Percentiles rank a stretch among this genome's conserved stretches.
phyloP scores from a whole-genome alignment of 2,329 filamentous ascomycete genomes.

The Trichoderma koningii region DNA sequence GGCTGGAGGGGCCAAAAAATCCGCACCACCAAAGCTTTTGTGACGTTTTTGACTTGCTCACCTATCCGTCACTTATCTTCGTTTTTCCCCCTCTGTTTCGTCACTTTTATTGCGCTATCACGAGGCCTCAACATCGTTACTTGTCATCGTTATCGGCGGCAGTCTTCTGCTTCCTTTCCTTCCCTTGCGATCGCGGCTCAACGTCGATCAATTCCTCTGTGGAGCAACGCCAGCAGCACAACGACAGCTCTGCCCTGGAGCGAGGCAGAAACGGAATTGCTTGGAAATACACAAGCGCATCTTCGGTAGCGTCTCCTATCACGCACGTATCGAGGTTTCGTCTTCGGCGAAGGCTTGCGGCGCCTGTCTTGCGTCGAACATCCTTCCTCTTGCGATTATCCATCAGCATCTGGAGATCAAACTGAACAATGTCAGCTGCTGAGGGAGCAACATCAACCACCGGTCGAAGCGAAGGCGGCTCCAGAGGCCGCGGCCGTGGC shows the following conservation, averaged over 20 bases:
- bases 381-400: not conserved
- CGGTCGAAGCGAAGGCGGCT: slow-evolving; percentile 37
- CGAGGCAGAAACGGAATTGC: not conserved
- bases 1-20: slow-evolving; percentile 21
- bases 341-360: not conserved
- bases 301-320: too few relatives aligned
- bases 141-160: not conserved
- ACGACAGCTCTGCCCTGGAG: not conserved
- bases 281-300: not conserved
- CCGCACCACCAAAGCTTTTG: not conserved
- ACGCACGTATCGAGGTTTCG: not conserved
- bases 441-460: slow-evolving; percentile 27
- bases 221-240: not conserved
- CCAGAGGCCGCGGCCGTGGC: slow-evolving; percentile 48
- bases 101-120: not conserved
- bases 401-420: not conserved
- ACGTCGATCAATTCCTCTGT: not conserved
- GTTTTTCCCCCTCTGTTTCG: not conserved
- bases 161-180: not conserved
- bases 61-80: not conserved
- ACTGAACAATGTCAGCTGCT: slow-evolving; percentile 6
- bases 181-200: not conserved
- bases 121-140: not conserved
- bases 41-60: not conserved
- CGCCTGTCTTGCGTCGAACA: not conserved